Base-by-base conservation (phyloP, 139 green algal species). In the Nannochloris sp. region DNA sequence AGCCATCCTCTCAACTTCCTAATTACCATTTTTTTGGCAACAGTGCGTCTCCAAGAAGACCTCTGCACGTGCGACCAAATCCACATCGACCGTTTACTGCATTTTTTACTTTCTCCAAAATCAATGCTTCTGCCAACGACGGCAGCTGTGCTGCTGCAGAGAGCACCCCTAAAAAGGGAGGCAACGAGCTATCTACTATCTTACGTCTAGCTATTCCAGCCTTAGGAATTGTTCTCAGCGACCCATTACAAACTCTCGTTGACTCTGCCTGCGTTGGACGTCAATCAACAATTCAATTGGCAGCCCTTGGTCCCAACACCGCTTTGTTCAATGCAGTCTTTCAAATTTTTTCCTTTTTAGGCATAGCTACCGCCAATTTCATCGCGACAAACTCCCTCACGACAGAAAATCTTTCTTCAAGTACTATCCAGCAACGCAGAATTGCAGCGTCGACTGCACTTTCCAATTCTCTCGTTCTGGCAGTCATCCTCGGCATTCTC, bases 251-350 rank as follows among this genome's bases (percentile, higher is more conserved):
- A 72, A 80, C 54, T n/a, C 53, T 91, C 23, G 72, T 91, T 1
- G 83, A 90, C 46, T 85, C 81, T 51, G 84, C 69, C 2, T 87
- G 79, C 54, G 74, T 91, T 4, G 83, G 83, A 4, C 82, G 79
- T 24, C 45, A 80, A 19, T 80, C 73, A 2, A 68, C 70, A 4
- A 2, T 78, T 1, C 77, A 90, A 32, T 76, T 91, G 15, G 85
- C 84, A 5, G 80, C 84, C 3, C 67, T 91, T 6, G 83, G 78
- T 5, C 84, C 84, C 31, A 88, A 85, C 67, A 85, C 84, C 2
- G 76, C 84, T 23, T 64, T 91, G 38, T 91, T 90, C 63, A 91
- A 85, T 60, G 66, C 80, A n/a, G 56, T 83, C 8, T 88, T 89
- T 70, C 70, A 85, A 63, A 62, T 87, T 10, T 83, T 88, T 54